Conservation (phyloP, 2,329 filamentous ascomycete species). For the Colletotrichum sojae region DNA sequence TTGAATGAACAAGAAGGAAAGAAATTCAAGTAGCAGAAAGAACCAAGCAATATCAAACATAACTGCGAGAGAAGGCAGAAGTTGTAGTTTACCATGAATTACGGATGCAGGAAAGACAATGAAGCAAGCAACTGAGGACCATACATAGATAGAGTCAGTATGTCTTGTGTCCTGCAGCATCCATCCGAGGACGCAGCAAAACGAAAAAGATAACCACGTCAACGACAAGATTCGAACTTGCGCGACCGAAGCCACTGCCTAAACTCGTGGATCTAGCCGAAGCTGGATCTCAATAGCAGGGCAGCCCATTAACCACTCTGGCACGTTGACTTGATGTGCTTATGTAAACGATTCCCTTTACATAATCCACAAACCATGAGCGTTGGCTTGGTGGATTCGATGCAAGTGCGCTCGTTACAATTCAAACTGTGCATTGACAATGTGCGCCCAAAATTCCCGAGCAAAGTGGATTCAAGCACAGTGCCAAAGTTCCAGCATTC, state of each 20-base stretch:
- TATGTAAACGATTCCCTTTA: neutral
- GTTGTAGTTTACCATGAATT: too few relatives aligned
- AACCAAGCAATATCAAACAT: too few relatives aligned
- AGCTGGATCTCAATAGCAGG: slow-evolving; percentile 27
- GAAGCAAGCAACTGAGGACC: neutral
- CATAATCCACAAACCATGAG: neutral
- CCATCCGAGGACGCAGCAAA: neutral
- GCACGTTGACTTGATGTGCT: slow-evolving; percentile 35
- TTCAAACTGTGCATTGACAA: neutral
- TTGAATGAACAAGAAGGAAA: too few relatives aligned
- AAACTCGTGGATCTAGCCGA: neutral
- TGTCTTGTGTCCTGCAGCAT: too few relatives aligned
- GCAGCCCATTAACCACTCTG: slow-evolving; percentile 42
- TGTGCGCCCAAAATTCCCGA: too few relatives aligned
- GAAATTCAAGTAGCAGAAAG: too few relatives aligned
- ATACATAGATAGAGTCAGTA: neutral
- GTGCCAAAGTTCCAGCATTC: neutral
- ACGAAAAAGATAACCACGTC: slow-evolving; percentile 1
- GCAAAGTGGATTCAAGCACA: neutral
- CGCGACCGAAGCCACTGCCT: slow-evolving; percentile 42
- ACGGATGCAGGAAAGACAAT: too few relatives aligned
- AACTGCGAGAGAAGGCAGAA: too few relatives aligned
- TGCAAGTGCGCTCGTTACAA: neutral
- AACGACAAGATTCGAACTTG: slow-evolving; percentile 42
- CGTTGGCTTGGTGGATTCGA: neutral